Conservation (phyloP, 192 early-diverging fungal genomes). For the Coemansia sp. region DNA sequence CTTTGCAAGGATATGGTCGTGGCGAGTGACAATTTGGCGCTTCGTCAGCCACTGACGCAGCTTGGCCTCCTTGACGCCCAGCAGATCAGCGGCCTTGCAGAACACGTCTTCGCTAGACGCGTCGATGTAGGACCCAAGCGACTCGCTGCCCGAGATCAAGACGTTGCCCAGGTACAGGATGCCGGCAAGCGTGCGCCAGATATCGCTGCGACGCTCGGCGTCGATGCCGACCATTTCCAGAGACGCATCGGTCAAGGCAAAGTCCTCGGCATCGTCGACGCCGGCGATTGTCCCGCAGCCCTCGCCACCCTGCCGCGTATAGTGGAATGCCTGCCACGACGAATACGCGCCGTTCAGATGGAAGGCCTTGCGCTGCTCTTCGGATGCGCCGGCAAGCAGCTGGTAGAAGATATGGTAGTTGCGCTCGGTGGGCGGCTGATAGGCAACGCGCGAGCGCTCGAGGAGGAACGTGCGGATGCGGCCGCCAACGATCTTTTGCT, state of each 20-base stretch:
- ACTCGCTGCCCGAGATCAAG: constrained; percentile 57
- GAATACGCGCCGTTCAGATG: constrained; percentile 64
- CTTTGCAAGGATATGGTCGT: constrained; percentile 76
- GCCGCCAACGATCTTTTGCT: constrained; percentile 79
- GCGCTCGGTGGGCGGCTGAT: constrained; percentile 63
- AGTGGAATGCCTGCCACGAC: constrained; percentile 55
- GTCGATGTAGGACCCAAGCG: constrained; percentile 62
- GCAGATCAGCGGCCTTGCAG: constrained; percentile 70
- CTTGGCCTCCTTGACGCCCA: constrained; percentile 71
- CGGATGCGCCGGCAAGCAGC: constrained; percentile 74
- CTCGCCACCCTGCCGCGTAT: constrained; percentile 51
- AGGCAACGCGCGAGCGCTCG: constrained; percentile 81
- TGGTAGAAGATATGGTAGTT: constrained; percentile 98
- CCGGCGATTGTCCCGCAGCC: constrained; percentile 47
- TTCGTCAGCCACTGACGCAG: constrained; percentile 83
- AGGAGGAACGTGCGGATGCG: constrained; percentile 82
- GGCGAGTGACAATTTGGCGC: constrained; percentile 76
- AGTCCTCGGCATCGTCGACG: constrained; percentile 61
- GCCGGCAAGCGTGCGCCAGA: constrained; percentile 82
- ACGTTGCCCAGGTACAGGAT: constrained; percentile 90
- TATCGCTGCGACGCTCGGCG: constrained; percentile 68
- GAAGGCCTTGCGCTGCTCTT: constrained; percentile 70
- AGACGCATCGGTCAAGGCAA: constrained; percentile 66
- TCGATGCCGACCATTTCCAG: constrained; percentile 85
- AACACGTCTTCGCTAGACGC: constrained; percentile 67